Percentiles rank a stretch among this genome's conserved stretches.
Conservation (phyloP, 2,329 filamentous ascomycete genomes). For the Sphaerulina vaccinii region DNA sequence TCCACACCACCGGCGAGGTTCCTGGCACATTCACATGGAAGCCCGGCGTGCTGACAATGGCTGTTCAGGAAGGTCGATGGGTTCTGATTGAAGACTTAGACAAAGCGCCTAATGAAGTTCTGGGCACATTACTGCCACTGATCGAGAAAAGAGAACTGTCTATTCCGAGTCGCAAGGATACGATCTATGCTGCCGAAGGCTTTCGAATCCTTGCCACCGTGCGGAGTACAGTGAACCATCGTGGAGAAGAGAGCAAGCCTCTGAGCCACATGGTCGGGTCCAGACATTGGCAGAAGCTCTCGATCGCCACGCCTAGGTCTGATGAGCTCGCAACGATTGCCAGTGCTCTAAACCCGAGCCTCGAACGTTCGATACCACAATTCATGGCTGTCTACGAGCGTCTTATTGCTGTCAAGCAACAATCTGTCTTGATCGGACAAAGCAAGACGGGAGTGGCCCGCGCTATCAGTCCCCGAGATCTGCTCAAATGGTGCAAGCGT, state of each 20-base stretch:
- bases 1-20: slow-evolving; percentile 85
- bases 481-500: slow-evolving; percentile 88
- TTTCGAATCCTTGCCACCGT: slow-evolving; percentile 94
- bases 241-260: slow-evolving; percentile 70
- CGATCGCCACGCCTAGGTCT: slow-evolving; percentile 63
- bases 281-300: slow-evolving; percentile 81
- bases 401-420: slow-evolving; percentile 42
- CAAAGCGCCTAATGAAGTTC: slow-evolving; percentile 87
- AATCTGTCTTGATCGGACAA: slow-evolving; percentile 41
- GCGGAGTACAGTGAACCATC: slow-evolving; percentile 64
- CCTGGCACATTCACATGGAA: slow-evolving; percentile 92
- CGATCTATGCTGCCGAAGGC: slow-evolving; percentile 74
- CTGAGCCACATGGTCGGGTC: slow-evolving; percentile 71
- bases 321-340: slow-evolving; percentile 75
- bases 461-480: slow-evolving; percentile 68
- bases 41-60: slow-evolving; percentile 87
- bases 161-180: slow-evolving; percentile 85
- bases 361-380: slow-evolving; percentile 57
- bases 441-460: slow-evolving; percentile 59
- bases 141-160: slow-evolving; percentile 90
- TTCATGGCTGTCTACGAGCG: slow-evolving; percentile 59
- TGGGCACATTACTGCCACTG: slow-evolving; percentile 87
- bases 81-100: slow-evolving; percentile 96
- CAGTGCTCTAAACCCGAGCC: slow-evolving; percentile 64
- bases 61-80: slow-evolving; percentile 92